Base-by-base conservation (phyloP, 2,329 filamentous ascomycete species). In the Colletotrichum tropicicola region DNA sequence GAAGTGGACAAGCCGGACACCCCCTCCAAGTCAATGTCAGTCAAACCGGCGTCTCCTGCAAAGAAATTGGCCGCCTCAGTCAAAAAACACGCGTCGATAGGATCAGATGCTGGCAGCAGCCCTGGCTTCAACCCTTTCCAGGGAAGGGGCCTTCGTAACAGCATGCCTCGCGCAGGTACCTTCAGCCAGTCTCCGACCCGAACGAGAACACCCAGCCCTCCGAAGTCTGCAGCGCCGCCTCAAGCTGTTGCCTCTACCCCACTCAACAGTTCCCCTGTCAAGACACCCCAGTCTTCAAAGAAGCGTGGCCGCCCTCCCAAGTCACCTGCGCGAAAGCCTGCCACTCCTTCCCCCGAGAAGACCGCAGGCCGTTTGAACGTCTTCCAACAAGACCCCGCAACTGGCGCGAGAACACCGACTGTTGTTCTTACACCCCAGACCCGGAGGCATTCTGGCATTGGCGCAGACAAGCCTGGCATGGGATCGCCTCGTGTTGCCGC, bases 401-500 rank as follows among this genome's bases (percentile, higher is more conserved):
- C 85, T 5, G 89, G 89, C 3, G 73, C 81, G 32, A 83, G 84
- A 17, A 91, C 89, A 1, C 91, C 91, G 13, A 86, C 83, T 17
- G 83, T 92, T 52, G 78, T 92, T 12, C 75, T 93, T 6, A 91
- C 86, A 3, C 89, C 90, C 3, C 85, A 87, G 62, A 75, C 75
- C 35, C 84, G 90, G 27, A 82, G 83, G 45, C 85, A 90, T 15
- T 91, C 90, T 13, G 91, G 91, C 0, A 73, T 94, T 66, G 91
- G 92, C 21, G 86, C 88, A 67, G 92, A 93, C 70, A 87, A 87
- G 68, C 80, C 85, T 67, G 92, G 92, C 0, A 84, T 94, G 58
- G 92, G 92, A 6, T 95, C 92, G 1, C 92, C 92, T 5, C 88
- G 87, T 55, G 86, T 95, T 57, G 84, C 91, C 21, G 90, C 88